These are phyloP conservation scores for Sclerospora graminicola DNA, from an alignment of 352 stramenopile species.

Conservation along the genomic window DNA sequence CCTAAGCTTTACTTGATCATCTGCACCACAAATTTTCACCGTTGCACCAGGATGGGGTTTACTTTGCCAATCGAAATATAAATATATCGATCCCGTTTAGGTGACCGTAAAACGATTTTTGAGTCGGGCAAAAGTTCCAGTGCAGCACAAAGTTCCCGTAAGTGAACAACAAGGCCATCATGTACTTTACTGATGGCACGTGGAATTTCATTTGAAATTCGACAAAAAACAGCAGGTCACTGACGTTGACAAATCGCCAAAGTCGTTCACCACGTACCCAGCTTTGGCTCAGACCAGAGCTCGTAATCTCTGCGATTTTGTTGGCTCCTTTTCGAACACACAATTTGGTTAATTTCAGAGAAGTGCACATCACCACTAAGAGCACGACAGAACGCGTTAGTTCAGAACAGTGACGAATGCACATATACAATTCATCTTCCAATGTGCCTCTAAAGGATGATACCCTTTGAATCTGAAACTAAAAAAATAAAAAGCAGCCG, in stretches of 20 bases:
- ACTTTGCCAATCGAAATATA: conserved; percentile 81
- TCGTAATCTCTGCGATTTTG: conserved; percentile 83
- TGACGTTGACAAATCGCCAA: conserved; percentile 6
- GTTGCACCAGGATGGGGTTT: conserved; percentile 39
- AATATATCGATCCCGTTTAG: conserved; percentile 90
- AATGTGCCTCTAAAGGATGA: conserved; percentile 77
- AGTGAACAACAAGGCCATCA: conserved; percentile 60
- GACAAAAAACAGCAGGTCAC: too few species aligned
- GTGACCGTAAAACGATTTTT: conserved; percentile 71
- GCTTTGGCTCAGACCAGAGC: conserved; percentile 89
- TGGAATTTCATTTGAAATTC: conserved; percentile 59
- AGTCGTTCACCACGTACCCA: too few species aligned
- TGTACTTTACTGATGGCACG: conserved; percentile 34
- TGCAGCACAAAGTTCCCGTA: conserved; percentile 64
- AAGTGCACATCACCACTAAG: too few species aligned
- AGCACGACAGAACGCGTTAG: conserved; percentile 1
- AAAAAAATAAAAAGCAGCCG: conserved; percentile 80
- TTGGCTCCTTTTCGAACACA: conserved; percentile 66
- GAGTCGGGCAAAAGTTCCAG: conserved; percentile 61
- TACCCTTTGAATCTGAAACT: conserved; percentile 64
- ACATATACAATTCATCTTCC: background rate
- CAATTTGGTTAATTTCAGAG: conserved; percentile 89
- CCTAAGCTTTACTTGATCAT: conserved; percentile 61
- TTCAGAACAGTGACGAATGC: background rate
- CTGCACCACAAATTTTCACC: conserved; percentile 42